These are phyloP conservation scores for Colletotrichum sp. DNA, from an alignment of 2,329 filamentous ascomycete genomes.

Conservation along the genomic window DNA sequence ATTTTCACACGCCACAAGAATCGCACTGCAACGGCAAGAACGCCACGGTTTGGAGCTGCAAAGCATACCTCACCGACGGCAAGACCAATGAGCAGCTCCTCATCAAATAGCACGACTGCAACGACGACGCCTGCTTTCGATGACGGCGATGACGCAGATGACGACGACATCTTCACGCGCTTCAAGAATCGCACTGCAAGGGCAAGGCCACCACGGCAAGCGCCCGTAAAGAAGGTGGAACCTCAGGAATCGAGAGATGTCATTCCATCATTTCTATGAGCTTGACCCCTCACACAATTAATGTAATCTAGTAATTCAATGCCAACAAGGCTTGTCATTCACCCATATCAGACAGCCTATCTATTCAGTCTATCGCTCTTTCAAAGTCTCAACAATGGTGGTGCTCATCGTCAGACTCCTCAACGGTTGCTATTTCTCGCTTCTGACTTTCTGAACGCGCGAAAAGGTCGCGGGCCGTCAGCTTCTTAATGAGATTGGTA, in stretches of 20 bases:
- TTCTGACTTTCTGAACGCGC: background rate
- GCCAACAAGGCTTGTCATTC: background rate
- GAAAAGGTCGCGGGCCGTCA: background rate
- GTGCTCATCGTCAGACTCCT: background rate
- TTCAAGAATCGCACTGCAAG: conserved; percentile 14
- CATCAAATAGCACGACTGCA: conserved; percentile 33
- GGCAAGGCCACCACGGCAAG: conserved; percentile 26
- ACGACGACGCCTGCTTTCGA: background rate
- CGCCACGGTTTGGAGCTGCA: background rate
- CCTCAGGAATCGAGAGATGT: conserved; percentile 22
- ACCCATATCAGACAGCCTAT: background rate
- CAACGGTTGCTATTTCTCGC: background rate
- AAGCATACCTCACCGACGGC: background rate
- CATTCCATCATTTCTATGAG: conserved; percentile 15
- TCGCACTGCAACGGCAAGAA: background rate
- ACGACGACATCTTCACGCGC: conserved; percentile 16
- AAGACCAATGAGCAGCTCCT: background rate
- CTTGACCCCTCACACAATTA: background rate
- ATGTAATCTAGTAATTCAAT: background rate
- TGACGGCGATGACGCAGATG: background rate
- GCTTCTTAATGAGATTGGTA: conserved; percentile 22
- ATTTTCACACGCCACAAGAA: conserved; percentile 18
- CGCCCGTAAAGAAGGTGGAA: background rate
- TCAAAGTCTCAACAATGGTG: background rate
- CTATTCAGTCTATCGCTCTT: background rate